Evolutionary conservation across 1,284 basidiomycete species (phyloP).

Genomic region (Volvariella volvacea): DNA sequence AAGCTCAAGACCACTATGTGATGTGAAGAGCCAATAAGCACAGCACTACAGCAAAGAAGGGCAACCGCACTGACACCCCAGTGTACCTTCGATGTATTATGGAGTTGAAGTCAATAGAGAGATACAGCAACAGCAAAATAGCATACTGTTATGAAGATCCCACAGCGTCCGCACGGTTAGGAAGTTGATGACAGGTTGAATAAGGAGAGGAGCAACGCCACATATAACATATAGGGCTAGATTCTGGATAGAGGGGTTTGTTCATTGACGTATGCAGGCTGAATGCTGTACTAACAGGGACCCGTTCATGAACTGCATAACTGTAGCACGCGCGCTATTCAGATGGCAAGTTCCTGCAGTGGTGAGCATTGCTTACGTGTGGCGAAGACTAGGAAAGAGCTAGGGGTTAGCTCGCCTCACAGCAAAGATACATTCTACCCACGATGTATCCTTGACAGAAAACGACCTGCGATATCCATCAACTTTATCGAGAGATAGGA

Average conservation of each 20-base stretch:
- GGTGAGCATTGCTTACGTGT: constrained; percentile 41
- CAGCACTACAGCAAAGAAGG: constrained; percentile 12
- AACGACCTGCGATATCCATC: constrained; percentile 83
- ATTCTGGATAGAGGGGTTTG: constrained; percentile 28
- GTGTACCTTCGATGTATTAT: constrained; percentile 29
- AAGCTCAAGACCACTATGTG: constrained; percentile 67
- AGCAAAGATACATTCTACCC: constrained; percentile 18
- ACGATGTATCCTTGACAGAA: constrained; percentile 77
- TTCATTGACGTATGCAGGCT: constrained; percentile 4
- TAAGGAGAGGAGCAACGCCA: constrained; percentile 57
- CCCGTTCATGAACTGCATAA: constrained; percentile 76
- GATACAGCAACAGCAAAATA: background rate
- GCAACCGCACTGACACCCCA: constrained; percentile 54
- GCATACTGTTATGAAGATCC: constrained; percentile 77
- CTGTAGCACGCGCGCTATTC: constrained; percentile 37
- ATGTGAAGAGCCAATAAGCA: constrained; percentile 21
- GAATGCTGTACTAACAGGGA: constrained; percentile 49
- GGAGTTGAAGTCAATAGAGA: constrained; percentile 3
- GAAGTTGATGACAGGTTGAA: constrained; percentile 65
- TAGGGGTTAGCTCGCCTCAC: constrained; percentile 6
- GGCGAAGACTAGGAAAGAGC: constrained; percentile 28
- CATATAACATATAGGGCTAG: constrained; percentile 63
- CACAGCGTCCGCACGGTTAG: constrained; percentile 74
- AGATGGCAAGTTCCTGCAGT: too few species aligned
- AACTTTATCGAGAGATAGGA: constrained; percentile 65